These are phyloP conservation scores for Paramecium sonneborni DNA, from an alignment of 73 alveolate species.

Conservation along the genomic window DNA sequence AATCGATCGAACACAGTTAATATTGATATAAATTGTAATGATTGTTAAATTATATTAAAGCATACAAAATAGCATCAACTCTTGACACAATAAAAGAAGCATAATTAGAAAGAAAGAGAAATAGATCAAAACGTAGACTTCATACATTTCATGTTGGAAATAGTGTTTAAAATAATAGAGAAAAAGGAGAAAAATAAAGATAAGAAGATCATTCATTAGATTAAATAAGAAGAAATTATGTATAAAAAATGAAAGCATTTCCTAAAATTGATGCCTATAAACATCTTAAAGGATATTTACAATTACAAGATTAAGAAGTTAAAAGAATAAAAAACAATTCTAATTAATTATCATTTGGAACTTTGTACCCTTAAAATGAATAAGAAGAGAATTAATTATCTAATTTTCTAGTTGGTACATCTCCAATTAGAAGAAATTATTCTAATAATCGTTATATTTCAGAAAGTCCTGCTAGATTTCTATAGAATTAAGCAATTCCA, in stretches of 20 bases:
- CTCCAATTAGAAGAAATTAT: constrained; percentile 40
- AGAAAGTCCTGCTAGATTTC: constrained; percentile 38
- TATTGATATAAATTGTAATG: constrained; percentile 1
- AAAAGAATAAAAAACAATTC: constrained; percentile 26
- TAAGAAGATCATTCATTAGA: constrained; percentile 31
- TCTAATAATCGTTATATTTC: constrained; percentile 18
- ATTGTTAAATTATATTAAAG: not conserved
- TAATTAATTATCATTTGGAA: constrained; percentile 13
- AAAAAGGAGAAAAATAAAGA: not conserved
- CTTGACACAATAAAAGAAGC: not conserved
- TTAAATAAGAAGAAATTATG: constrained; percentile 31
- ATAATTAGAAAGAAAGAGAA: not conserved
- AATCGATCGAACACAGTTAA: constrained; percentile 32
- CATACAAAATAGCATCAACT: constrained; percentile 4
- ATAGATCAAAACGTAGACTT: not conserved
- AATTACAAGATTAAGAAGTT: constrained; percentile 29
- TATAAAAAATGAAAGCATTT: constrained; percentile 10
- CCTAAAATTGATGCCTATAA: constrained; percentile 41
- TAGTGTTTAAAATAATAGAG: not conserved
- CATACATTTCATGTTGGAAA: not conserved
- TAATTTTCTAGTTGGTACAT: constrained; percentile 3
- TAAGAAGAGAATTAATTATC: constrained; percentile 31
- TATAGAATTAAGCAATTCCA: constrained; percentile 19
- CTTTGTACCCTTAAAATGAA: not conserved
- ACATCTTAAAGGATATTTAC: constrained; percentile 44